These are phyloP conservation scores for Tulasnella sp. DNA, from an alignment of 768 basidiomycete species.

Conservation along the genomic window DNA sequence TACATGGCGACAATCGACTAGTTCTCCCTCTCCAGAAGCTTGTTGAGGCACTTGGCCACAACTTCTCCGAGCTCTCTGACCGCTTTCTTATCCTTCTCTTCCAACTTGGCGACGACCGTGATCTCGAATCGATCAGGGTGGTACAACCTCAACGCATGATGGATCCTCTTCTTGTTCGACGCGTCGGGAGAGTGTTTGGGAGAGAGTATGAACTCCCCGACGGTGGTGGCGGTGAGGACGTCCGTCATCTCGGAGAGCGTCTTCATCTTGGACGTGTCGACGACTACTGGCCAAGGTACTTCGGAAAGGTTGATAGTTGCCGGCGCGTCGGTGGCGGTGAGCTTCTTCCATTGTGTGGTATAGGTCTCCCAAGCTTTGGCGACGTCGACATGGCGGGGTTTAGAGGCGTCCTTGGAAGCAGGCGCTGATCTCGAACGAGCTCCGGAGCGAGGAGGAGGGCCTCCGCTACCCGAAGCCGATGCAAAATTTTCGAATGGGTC, in stretches of 20 bases:
- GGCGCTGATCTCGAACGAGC: neutral
- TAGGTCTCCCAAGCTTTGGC: constrained; percentile 1
- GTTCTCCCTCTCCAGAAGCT: neutral
- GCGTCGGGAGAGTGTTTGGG: neutral
- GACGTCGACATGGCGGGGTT: neutral
- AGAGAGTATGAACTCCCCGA: constrained; percentile 6
- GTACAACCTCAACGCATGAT: neutral
- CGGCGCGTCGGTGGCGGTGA: neutral
- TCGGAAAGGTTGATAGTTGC: neutral
- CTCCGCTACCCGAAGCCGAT: neutral
- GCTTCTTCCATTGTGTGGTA: neutral
- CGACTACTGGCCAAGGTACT: neutral
- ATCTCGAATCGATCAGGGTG: constrained; percentile 6
- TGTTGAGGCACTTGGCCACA: neutral
- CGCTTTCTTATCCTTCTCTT: neutral
- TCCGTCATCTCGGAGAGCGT: neutral
- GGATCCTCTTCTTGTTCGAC: constrained; percentile 12
- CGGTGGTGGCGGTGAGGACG: neutral
- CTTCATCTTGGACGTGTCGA: neutral
- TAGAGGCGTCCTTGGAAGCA: neutral
- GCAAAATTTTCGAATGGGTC: no score
- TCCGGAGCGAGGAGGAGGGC: neutral
- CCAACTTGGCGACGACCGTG: neutral
- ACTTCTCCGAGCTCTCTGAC: neutral
- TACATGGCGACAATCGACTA: neutral